Base-by-base conservation (phyloP, 805 yeast genomes). In the Yamadazyma endophytica region DNA sequence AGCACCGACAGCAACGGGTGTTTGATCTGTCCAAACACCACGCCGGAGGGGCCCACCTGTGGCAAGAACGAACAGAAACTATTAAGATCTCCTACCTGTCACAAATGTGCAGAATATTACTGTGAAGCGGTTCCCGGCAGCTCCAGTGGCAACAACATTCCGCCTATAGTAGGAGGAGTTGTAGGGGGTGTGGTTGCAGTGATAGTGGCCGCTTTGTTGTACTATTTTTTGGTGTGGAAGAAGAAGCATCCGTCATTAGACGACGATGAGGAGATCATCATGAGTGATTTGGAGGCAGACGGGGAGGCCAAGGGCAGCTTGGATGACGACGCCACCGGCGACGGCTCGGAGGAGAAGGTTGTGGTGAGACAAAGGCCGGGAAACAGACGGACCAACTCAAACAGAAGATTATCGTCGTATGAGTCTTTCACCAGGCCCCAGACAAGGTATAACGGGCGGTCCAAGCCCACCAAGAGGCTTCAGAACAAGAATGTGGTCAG, bases 351-450 rank as follows among this genome's bases (percentile, higher is more conserved):
- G 9, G 26, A 33, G 11, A 19, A 11, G 11, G 9, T 8, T 11
- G 26, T n/a, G 26, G 28, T 9, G 13, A 19, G 14, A 13, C 9
- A 17, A 13, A 13, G 29, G 14, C 6, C 14, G 11, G 31, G 32
- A 6, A 16, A 9, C 6, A 17, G 5, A 8, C 35, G 36, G 9
- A 29, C 14, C 34, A 11, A 15, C 17, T 7, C 37, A 6, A 47
- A 40, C 32, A 32, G 49, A 36, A 54, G 69, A 30, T 38, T 65
- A 12, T 56, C 64, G 14, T 56, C 69, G 9, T 66, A 66, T 42
- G 72, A 66, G 37, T 57, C 66, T 32, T 66, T 66, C 46, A 66
- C 70, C 21, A 48, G 66, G 37, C 70, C 70, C 3, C 60, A 53
- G 31, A 42, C 57, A 11, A 36, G 31, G 26, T 33, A 24, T 32